Conservation (phyloP, 257 asterid genomes). For the Anisodus acutangulus region DNA sequence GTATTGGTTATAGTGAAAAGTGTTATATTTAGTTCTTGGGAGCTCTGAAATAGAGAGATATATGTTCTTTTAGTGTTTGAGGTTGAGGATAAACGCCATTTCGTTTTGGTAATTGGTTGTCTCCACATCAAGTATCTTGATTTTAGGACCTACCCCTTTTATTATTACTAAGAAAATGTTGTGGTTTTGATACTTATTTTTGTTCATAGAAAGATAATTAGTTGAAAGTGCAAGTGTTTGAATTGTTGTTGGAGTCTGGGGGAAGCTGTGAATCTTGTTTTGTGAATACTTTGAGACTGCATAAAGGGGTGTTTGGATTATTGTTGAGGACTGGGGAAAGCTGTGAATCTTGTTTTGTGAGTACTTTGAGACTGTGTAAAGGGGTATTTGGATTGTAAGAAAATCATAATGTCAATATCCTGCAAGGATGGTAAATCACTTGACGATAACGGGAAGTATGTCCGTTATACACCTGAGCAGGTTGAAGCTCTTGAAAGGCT, state of each 20-base stretch:
- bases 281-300: neutral
- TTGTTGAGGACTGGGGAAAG: neutral
- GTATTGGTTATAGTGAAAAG: slow-evolving; percentile 23
- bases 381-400: slow-evolving; percentile 15
- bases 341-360: neutral
- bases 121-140: slow-evolving; percentile 7
- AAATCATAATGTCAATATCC: slow-evolving; percentile 56
- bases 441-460: slow-evolving; percentile 81
- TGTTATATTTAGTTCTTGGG: neutral
- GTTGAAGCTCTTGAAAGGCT: slow-evolving; percentile 95
- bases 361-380: neutral
- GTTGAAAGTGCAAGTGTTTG: slow-evolving; percentile 14
- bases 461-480: slow-evolving; percentile 90
- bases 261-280: neutral
- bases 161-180: slow-evolving; percentile 3
- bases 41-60: slow-evolving; percentile 30
- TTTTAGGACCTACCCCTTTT: slow-evolving; percentile 18
- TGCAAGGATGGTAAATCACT: slow-evolving; percentile 66
- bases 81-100: slow-evolving; percentile 40
- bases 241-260: neutral
- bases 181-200: slow-evolving; percentile 6
- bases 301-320: neutral
- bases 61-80: slow-evolving; percentile 39
- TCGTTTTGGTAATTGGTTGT: slow-evolving; percentile 36
- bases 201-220: slow-evolving; percentile 14